Evolutionary conservation across 78 protist species (phyloP).

Genomic region (Dictyostelium citrinum): DNA sequence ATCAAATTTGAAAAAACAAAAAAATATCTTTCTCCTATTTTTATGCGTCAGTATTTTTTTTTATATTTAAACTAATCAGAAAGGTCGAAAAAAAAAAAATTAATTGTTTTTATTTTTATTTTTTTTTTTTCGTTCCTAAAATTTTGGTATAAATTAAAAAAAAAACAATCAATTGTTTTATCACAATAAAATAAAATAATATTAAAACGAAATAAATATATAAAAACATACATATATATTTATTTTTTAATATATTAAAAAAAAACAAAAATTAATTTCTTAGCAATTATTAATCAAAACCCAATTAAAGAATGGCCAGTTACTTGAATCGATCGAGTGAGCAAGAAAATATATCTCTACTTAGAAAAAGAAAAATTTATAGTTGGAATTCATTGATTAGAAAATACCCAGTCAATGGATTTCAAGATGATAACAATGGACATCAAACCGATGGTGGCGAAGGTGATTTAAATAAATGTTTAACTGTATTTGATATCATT

Average conservation of each 20-base stretch:
- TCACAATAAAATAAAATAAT: neutral
- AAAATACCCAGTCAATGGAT: constrained; percentile 5
- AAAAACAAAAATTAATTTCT: neutral
- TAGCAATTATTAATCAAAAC: neutral
- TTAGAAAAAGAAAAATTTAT: neutral
- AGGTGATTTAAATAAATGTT: constrained; percentile 18
- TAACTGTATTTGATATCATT: constrained; percentile 70
- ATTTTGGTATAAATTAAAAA: neutral
- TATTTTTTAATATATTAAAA: neutral
- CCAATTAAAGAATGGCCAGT: constrained; percentile 3
- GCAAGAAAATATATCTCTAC: neutral
- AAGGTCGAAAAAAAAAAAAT: neutral
- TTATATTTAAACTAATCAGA: neutral
- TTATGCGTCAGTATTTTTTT: neutral
- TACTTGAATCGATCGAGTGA: neutral
- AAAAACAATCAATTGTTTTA: neutral
- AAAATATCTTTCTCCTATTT: neutral
- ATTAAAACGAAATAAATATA: neutral
- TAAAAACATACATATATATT: neutral
- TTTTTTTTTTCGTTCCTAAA: neutral
- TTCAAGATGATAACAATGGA: neutral
- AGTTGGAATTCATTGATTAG: neutral
- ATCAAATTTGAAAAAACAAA: neutral
- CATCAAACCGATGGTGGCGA: neutral
- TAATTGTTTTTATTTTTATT: neutral